A percentile compares a stretch with the other conserved stretches of the same genome.
These are phyloP conservation scores for Globisporangium alternatum DNA, from an alignment of 352 stramenopile species.

Conservation along the genomic window DNA sequence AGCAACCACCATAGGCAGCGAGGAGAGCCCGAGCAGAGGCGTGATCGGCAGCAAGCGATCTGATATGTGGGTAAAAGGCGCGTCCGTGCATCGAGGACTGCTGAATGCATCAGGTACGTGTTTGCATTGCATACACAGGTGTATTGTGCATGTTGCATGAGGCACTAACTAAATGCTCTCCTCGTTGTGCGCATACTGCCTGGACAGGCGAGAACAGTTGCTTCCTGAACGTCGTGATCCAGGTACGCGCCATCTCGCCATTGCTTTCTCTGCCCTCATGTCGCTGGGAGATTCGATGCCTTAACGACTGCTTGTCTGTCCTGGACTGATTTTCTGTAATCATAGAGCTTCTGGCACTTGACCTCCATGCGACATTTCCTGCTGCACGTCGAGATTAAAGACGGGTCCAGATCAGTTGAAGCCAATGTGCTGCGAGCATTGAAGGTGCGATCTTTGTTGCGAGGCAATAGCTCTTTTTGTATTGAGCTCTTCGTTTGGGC, in stretches of 20 bases:
- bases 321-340: not conserved
- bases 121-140: slow-evolving; percentile 5
- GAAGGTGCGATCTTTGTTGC: slow-evolving; percentile 27
- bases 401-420: slow-evolving; percentile 60
- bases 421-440: slow-evolving; percentile 74
- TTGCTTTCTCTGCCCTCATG: not conserved
- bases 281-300: no score
- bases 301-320: not conserved
- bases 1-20: slow-evolving; percentile 13
- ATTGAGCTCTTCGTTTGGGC: not conserved
- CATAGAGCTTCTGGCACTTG: slow-evolving; percentile 88
- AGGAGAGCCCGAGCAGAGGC: slow-evolving; percentile 25
- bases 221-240: slow-evolving; percentile 90
- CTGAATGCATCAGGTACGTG: slow-evolving; percentile 51
- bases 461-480: not conserved
- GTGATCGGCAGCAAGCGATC: slow-evolving; percentile 46
- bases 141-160: not conserved
- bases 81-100: slow-evolving; percentile 75
- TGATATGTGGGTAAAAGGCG: slow-evolving; percentile 80
- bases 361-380: slow-evolving; percentile 84
- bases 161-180: not conserved
- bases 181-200: slow-evolving; percentile 12
- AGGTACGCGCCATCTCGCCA: slow-evolving; percentile 10
- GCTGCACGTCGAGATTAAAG: slow-evolving; percentile 84
- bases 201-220: slow-evolving; percentile 84